Base-by-base conservation (phyloP, 345 rosid genomes). In the Eucalyptus regnans region DNA sequence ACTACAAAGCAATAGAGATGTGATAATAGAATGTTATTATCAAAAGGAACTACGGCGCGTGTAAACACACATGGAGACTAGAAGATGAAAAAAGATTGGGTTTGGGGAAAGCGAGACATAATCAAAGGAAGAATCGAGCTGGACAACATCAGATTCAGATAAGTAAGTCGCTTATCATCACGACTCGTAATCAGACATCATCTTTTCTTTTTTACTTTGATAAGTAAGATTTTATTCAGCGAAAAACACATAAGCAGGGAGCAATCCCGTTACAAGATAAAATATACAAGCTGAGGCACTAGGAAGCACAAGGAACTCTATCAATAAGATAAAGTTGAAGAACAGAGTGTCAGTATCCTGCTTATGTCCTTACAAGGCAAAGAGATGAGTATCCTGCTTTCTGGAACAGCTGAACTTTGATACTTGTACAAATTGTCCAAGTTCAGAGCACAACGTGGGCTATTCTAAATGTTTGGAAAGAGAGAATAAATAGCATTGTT, bases 11-110 rank as follows among this genome's bases (percentile, higher is more conserved):
- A 52, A 52, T 52, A 52, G 56, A 52, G 56, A 52, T 18, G 18
- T 7, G 8, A 18, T 7, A 52, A 52, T 52, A 52, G 23, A 52
- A 52, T 52, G 56, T 52, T 52, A 52, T 18, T 52, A 52, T 52
- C 56, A 52, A 52, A 52, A 17, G 8, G 23, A 18, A 52, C 23
- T 52, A 7, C 0, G 9, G 23, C 9, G 0, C 2, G 4, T 7
- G 56, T 52, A 52, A 52, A 52, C 56, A 52, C 56, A 52, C 23
- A 3, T 52, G 56, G 56, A 52, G 56, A 52, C 56, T 52, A 52
- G 56, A 52, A 52, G 4, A 52, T 52, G 23, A 52, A 52, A 52
- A 52, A 52, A 3, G 56, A 52, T 3, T 52, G 23, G 23, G 56
- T 18, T 52, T 18, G 23, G 56, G 56, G 56, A 52, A 52, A 52